Evolutionary conservation across 495 filamentous ascomycete genomes (phyloP).

Genomic region (Neurospora cerealis): DNA sequence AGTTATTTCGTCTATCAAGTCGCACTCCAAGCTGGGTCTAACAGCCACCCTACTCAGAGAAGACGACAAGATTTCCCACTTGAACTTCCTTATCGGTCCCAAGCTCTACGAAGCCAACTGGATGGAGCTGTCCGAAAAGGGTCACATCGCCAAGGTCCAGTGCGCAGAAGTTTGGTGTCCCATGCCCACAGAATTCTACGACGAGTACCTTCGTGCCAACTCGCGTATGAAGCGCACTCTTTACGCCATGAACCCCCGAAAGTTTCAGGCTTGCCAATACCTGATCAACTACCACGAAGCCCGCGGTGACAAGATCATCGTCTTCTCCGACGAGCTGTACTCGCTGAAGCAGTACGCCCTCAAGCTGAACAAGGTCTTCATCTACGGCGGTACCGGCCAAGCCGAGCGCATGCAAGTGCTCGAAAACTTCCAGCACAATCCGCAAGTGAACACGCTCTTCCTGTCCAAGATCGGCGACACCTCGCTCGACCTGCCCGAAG

Average conservation of each 20-base stretch:
- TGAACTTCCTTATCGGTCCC: conserved; percentile 96
- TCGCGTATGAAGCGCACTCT: conserved; percentile 54
- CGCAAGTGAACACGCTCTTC: conserved; percentile 89
- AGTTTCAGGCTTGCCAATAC: conserved; percentile 95
- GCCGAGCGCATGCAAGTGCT: conserved; percentile 80
- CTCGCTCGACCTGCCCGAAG: conserved; percentile 91
- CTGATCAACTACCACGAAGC: conserved; percentile 96
- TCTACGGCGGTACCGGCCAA: conserved; percentile 84
- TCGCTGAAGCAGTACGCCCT: conserved; percentile 78
- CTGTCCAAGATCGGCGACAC: conserved; percentile 98
- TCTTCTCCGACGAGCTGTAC: conserved; percentile 98
- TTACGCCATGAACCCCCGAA: conserved; percentile 95
- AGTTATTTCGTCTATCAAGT: conserved; percentile 82
- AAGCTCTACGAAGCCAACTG: conserved; percentile 98
- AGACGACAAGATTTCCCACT: conserved; percentile 94
- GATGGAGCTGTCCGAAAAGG: conserved; percentile 96
- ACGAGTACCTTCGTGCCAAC: conserved; percentile 63
- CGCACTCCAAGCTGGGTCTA: conserved; percentile 92
- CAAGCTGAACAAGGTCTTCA: conserved; percentile 80
- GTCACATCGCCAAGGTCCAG: conserved; percentile 94
- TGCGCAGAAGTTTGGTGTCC: conserved; percentile 99
- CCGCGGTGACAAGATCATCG: conserved; percentile 95
- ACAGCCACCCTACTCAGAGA: conserved; percentile 92
- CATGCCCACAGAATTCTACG: conserved; percentile 97
- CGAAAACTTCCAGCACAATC: conserved; percentile 95